Evolutionary conservation across 148 eudicot species (phyloP).

Genomic region (Persicaria tinctoria): DNA sequence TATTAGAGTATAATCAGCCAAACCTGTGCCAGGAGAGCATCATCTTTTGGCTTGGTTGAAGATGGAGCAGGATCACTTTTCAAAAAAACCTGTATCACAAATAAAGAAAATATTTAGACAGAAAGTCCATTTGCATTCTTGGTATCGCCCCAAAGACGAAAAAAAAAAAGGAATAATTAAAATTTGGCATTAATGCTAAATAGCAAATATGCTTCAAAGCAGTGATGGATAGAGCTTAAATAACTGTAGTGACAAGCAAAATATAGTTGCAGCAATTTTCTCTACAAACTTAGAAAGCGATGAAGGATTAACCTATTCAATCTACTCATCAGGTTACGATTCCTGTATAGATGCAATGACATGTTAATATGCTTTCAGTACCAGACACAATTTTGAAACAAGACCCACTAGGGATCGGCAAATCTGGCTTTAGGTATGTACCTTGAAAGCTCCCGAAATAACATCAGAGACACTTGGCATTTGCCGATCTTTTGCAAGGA

Average conservation of each 20-base stretch:
- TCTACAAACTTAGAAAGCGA: not conserved
- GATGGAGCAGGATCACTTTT: slow-evolving; percentile 45
- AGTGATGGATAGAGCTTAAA: not conserved
- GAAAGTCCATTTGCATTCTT: not conserved
- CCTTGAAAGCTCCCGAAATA: slow-evolving; percentile 73
- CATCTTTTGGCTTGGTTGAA: slow-evolving; percentile 54
- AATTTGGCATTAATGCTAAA: not conserved
- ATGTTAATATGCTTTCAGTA: not conserved
- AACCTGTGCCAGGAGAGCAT: slow-evolving; percentile 76
- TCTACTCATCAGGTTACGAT: not conserved
- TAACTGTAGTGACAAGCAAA: not conserved
- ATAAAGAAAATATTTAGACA: not conserved
- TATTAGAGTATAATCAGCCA: slow-evolving; percentile 4
- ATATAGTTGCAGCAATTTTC: not conserved
- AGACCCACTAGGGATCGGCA: not conserved
- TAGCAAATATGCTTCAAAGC: not conserved
- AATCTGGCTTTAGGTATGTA: slow-evolving; percentile 10
- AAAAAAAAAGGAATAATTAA: not conserved
- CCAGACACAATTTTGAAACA: not conserved
- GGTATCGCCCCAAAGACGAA: not conserved
- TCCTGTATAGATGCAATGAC: not conserved
- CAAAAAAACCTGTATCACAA: slow-evolving; percentile 40
- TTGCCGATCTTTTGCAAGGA: slow-evolving; percentile 76
- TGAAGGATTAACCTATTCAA: not conserved
- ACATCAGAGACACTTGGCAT: slow-evolving; percentile 60